These are phyloP conservation scores for Cladochytrium replicatum DNA, from an alignment of 192 early-diverging fungal species.

Conservation along the genomic window DNA sequence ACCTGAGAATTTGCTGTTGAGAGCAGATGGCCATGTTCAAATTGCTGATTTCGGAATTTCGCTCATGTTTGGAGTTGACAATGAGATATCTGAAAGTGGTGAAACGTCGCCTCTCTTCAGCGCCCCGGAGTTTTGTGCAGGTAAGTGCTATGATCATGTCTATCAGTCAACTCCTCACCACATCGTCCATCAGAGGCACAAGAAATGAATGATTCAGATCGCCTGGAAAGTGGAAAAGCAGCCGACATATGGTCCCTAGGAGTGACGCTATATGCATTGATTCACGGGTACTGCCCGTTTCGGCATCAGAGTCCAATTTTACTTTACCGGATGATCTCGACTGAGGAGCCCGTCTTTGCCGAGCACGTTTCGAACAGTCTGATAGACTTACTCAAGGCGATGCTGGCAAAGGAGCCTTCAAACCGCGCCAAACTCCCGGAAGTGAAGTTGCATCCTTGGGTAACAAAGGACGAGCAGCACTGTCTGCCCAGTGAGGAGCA, in stretches of 20 bases:
- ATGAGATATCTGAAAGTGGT: conserved; percentile 17
- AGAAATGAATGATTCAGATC: conserved; percentile 13
- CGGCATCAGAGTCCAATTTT: conserved; percentile 27
- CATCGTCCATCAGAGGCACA: conserved; percentile 8
- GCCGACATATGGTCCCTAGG: conserved; percentile 53
- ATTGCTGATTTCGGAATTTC: conserved; percentile 58
- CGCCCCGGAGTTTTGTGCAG: conserved; percentile 39
- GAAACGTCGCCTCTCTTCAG: conserved; percentile 39
- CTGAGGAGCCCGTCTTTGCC: conserved; percentile 15
- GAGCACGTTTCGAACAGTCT: conserved; percentile 16
- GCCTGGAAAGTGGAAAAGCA: conserved; percentile 24
- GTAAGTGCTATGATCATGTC: conserved; percentile 19
- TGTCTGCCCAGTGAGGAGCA: conserved; percentile 32
- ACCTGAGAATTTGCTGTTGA: conserved; percentile 47
- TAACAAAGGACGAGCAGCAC: conserved; percentile 20
- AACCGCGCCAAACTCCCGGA: conserved; percentile 20
- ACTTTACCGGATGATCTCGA: conserved; percentile 32
- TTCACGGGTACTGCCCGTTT: conserved; percentile 44
- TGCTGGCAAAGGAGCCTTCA: conserved; percentile 37
- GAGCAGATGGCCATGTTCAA: conserved; percentile 23
- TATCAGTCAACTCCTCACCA: background rate
- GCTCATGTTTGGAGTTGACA: conserved; percentile 40
- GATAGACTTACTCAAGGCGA: conserved; percentile 21
- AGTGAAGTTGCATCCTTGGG: conserved; percentile 35
- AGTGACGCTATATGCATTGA: conserved; percentile 45